These are phyloP conservation scores for Amanita molliuscula DNA, from an alignment of 768 basidiomycete species.

Conservation along the genomic window DNA sequence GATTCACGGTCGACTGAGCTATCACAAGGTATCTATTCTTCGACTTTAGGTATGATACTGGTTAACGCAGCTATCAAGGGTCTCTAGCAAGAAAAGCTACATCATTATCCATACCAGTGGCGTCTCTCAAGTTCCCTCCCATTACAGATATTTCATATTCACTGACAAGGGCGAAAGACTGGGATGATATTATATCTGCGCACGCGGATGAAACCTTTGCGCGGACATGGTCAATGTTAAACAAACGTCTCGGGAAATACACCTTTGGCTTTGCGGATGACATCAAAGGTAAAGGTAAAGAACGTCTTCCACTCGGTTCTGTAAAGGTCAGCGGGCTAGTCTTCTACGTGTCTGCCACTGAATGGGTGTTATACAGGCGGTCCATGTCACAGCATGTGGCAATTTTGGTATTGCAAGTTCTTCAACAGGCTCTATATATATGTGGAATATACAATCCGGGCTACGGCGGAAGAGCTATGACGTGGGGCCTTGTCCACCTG, in stretches of 20 bases:
- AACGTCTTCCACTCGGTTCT: conserved; percentile 36
- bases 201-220: conserved; percentile 78
- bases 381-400: conserved; percentile 89
- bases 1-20: conserved; percentile 93
- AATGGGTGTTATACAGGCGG: conserved; percentile 36
- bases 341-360: not conserved
- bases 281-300: conserved; percentile 33
- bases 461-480: conserved; percentile 70
- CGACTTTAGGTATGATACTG: not conserved
- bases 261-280: conserved; percentile 51
- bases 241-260: conserved; percentile 74
- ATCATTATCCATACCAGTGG: conserved; percentile 64
- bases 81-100: conserved; percentile 78
- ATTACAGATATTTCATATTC: conserved; percentile 75
- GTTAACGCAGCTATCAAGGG: conserved; percentile 31
- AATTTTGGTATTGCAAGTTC: conserved; percentile 88
- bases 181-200: conserved; percentile 94
- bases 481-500: conserved; percentile 53
- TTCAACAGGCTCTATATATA: conserved; percentile 66
- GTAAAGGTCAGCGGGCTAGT: conserved; percentile 46
- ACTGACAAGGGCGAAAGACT: conserved; percentile 77
- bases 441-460: conserved; percentile 99
- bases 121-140: conserved; percentile 77
- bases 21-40: conserved; percentile 59
- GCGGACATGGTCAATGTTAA: conserved; percentile 80